Evolutionary conservation across 2,329 filamentous ascomycete genomes (phyloP), one percentile per base, ranked within the genome.

Genomic region (Beauveria varroae): DNA sequence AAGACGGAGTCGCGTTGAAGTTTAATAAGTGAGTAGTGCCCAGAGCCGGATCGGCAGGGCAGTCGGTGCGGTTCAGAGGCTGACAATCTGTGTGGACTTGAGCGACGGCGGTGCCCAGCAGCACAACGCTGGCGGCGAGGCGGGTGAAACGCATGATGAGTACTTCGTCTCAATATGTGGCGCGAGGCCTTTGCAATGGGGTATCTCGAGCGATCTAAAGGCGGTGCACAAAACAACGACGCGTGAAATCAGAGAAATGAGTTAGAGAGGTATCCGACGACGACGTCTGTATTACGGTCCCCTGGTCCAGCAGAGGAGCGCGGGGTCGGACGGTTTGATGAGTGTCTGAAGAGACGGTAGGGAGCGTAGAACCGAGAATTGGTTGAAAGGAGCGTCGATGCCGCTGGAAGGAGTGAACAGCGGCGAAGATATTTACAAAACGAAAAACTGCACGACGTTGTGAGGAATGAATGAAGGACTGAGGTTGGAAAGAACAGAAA

Each of bases 41-140:
- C 20, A 96, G 81, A 14, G 90, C 92, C 2, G 85, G 80, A 72
- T 95, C 83, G 46, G 85, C 73, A 1, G 89, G 85, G 72, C 92
- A 96, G 65, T 77, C 74, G 49, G 81, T 85, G 63, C 77, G 74
- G 65, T 91, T 82, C 68, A 88, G 79, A 5, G 93, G 93, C 70
- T 96, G 87, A 78, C 93, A 98, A 47, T 80, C 73, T 8, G 90
- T 91, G 61, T 75, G 85, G 37, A 92, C 91, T 73, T 97, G 93
- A 54, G 88, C 91, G 43, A 80, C 66, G 53, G 79, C 78, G 49
- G 82, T 73, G 60, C 81, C 69, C 10, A 78, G 60, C 62, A 82
- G 68, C 61, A 74, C 71, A 57, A 76, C 75, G 7, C 67, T 69
- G 26, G 72, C 65, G 37, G 72, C 60, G 53, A 76, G 63, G 26